Conservation (phyloP, 2,329 filamentous ascomycete genomes). For the Fusarium irregulare region DNA sequence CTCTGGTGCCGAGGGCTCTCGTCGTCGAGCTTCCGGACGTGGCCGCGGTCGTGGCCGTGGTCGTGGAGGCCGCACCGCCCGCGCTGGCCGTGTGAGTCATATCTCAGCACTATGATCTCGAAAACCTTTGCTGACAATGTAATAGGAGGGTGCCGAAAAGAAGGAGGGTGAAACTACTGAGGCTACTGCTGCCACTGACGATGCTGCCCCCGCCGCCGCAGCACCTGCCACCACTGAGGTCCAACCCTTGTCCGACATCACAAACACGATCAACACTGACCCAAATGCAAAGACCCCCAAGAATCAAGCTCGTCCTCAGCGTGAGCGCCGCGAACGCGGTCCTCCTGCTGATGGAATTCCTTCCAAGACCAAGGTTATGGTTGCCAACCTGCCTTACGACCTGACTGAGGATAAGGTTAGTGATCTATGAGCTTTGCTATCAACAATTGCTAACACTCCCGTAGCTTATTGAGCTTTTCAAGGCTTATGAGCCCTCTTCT, state of each 20-base stretch:
- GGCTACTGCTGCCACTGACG: constrained; percentile 57
- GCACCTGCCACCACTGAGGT: constrained; percentile 63
- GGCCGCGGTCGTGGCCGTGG: constrained; percentile 77
- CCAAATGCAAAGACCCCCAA: constrained; percentile 70
- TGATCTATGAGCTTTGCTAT: constrained; percentile 41
- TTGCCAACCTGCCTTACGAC: constrained; percentile 98
- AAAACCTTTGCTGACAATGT: constrained; percentile 19
- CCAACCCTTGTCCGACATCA: constrained; percentile 70
- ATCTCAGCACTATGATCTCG: background rate
- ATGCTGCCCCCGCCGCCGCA: constrained; percentile 56
- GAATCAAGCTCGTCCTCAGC: constrained; percentile 64
- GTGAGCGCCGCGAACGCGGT: constrained; percentile 82
- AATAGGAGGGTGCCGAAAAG: constrained; percentile 54
- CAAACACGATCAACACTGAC: constrained; percentile 68
- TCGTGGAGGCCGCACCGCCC: constrained; percentile 73
- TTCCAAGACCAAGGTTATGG: constrained; percentile 99
- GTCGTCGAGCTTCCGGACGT: constrained; percentile 71
- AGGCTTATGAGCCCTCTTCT: constrained; percentile 88
- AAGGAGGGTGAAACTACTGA: constrained; percentile 59
- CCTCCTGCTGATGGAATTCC: constrained; percentile 97
- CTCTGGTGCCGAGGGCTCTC: constrained; percentile 73
- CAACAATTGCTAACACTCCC: constrained; percentile 38
- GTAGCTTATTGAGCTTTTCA: constrained; percentile 97
- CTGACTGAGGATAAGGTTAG: constrained; percentile 94
- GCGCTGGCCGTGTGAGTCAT: constrained; percentile 61